Evolutionary conservation across 306 rosid species (phyloP), one percentile per base, ranked within the genome.

Genomic region (Fragaria nilgerrensis): DNA sequence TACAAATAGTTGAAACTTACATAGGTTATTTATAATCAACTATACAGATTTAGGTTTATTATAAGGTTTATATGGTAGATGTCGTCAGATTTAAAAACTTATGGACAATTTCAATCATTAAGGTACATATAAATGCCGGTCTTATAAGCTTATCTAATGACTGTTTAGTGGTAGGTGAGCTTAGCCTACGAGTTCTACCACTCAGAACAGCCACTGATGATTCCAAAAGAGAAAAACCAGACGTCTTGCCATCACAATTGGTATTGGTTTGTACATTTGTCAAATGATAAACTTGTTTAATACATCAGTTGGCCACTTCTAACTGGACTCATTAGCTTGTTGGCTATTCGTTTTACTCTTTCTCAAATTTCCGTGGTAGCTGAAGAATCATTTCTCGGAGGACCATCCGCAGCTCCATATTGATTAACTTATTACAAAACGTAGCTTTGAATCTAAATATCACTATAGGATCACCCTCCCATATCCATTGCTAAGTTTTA

Each of bases 271-370:
- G 25, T 20, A 20, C 3, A 20, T 59, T 22, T 23, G 72, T 56
- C 52, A 72, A 3, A 32, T 72, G 44, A 72, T 78, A 53, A 45
- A 63, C 65, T 48, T 22, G 67, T 79, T 64, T 73, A 63, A 79
- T n/a, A 39, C 14, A 64, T 39, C 17, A 25, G 44, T 65, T 65
- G 43, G 25, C 29, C 71, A 22, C 66, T 53, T 53, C 39, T 45
- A 7, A 23, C 13, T 29, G n/a, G 64, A 58, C 15, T 58, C 64
- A 23, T 58, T 22, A 3, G 16, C 34, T 23, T 58, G 20, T 27
- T 13, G 9, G 14, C 15, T 37, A 61, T 0, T 12, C 32, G 15
- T 9, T 3, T 2, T 23, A 58, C 15, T 58, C 32, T 20, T 58
- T 22, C 29, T 61, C 39, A 27, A 27, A 22, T 17, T 52, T 7